Conservation (phyloP, 148 eudicot species). For the Nyssa sinensis region DNA sequence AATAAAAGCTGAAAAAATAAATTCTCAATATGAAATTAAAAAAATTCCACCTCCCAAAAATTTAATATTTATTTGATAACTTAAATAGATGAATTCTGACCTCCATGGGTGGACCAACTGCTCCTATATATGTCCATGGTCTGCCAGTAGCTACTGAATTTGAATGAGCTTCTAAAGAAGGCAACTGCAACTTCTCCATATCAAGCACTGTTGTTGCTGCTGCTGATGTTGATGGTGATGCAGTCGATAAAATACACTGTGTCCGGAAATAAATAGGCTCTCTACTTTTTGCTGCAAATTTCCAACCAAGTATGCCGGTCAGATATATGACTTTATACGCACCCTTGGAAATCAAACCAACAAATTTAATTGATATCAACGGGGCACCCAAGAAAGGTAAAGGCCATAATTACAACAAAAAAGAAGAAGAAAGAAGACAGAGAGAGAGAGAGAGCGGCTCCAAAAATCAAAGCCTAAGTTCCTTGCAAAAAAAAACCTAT, state of each 20-base stretch:
- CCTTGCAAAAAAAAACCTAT: no score
- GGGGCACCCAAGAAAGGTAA: no score
- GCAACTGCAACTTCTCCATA: conserved; percentile 59
- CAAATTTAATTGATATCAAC: no score
- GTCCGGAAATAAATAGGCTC: conserved; percentile 47
- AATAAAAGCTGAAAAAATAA: not conserved
- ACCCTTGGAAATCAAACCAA: no score
- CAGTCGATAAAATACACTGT: conserved; percentile 58
- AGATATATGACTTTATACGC: not conserved
- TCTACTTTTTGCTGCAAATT: conserved; percentile 69
- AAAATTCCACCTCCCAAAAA: not conserved
- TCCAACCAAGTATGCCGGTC: conserved; percentile 1
- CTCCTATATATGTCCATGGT: conserved; percentile 46
- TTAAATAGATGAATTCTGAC: conserved; percentile 30
- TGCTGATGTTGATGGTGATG: conserved; percentile 47
- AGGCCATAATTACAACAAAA: no score
- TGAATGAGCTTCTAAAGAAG: conserved; percentile 55
- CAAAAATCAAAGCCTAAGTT: no score
- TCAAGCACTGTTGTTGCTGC: conserved; percentile 49
- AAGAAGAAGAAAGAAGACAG: no score
- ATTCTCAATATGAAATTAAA: not conserved
- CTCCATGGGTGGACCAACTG: conserved; percentile 45
- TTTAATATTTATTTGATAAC: not conserved
- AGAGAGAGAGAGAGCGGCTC: no score
- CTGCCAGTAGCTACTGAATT: conserved; percentile 45